Conservation (phyloP, 306 rosid species). For the Glycine soja region DNA sequence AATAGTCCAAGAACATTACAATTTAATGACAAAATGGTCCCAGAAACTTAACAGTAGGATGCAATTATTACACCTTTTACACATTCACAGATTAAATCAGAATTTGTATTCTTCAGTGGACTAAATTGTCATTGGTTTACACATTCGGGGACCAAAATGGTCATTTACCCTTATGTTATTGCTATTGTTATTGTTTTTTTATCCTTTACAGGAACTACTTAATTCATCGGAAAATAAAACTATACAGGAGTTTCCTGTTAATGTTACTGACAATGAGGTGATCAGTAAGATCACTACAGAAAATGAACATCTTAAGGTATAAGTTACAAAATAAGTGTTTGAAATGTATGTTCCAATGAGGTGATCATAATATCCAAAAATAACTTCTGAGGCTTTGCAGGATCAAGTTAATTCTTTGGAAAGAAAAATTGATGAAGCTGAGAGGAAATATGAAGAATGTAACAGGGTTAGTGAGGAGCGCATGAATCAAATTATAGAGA, state of each 20-base stretch:
- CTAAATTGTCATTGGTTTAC: no score
- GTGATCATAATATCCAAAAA: slow-evolving; percentile 20
- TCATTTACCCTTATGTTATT: no score
- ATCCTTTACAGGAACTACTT: no score
- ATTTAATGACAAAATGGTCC: no score
- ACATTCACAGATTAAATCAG: no score
- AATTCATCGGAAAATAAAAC: no score
- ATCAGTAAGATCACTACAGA: slow-evolving; percentile 63
- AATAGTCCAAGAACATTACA: no score
- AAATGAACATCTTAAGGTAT: slow-evolving; percentile 78
- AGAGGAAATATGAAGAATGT: slow-evolving; percentile 60
- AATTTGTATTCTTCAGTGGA: no score
- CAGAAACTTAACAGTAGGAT: no score
- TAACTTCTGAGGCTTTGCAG: slow-evolving; percentile 55
- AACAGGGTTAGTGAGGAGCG: slow-evolving; percentile 73
- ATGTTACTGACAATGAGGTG: slow-evolving; percentile 53
- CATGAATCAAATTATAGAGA: slow-evolving; percentile 74
- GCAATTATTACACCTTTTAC: no score
- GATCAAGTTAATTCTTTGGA: slow-evolving; percentile 74
- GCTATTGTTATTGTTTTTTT: background rate
- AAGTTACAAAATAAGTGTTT: slow-evolving; percentile 13
- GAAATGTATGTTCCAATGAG: slow-evolving; percentile 25
- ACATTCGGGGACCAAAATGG: no score
- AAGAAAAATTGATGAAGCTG: slow-evolving; percentile 72
- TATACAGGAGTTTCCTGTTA: no score